Evolutionary conservation across 2,329 filamentous ascomycete species (phyloP), one percentile per base, ranked within the genome.

Genomic region (Bipolaris oryzae): DNA sequence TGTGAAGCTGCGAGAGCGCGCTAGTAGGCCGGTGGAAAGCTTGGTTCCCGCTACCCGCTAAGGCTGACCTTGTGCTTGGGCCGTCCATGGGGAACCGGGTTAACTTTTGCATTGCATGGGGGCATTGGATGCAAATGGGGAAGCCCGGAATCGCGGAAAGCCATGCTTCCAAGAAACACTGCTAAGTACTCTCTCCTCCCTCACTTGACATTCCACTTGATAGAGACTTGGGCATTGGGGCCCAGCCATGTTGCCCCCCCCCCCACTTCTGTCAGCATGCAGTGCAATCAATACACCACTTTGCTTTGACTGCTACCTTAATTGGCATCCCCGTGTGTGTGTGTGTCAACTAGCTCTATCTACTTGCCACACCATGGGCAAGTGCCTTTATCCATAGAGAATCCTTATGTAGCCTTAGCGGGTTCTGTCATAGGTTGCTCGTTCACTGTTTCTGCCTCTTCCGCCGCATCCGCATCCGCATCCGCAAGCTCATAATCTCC

Each of bases 1-100:
- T 35, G 39, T 54, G 55, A 50, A 53, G 55, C 52, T 50, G 44
- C n/a, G 31, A 45, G 21, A 48, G 35, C 55, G 46, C 55, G 57
- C 63, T 72, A 70, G 66, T 61, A 57, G 54, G 43, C 47, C 58
- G 61, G 60, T 56, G 61, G 64, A 67, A 72, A 69, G 70, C 68
- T 73, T 72, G 57, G 64, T 62, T 62, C 56, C 65, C 63, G 60
- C 66, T 67, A 69, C 58, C 63, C 62, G 44, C 41, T 46, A 60
- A 52, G 58, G 57, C 50, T 59, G 50, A 53, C 50, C 25, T 42
- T 50, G 49, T 20, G 41, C 35, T 37, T 50, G 42, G 28, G 41
- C 35, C 31, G 38, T 9, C 42, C 18, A 41, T 45, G 21, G 39
- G 20, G 25, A 37, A 11, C 43, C 20, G 34, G 35, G 21, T 25